These are phyloP conservation scores for Blumeria graminis DNA, from an alignment of 2,329 filamentous ascomycete species.

Conservation along the genomic window DNA sequence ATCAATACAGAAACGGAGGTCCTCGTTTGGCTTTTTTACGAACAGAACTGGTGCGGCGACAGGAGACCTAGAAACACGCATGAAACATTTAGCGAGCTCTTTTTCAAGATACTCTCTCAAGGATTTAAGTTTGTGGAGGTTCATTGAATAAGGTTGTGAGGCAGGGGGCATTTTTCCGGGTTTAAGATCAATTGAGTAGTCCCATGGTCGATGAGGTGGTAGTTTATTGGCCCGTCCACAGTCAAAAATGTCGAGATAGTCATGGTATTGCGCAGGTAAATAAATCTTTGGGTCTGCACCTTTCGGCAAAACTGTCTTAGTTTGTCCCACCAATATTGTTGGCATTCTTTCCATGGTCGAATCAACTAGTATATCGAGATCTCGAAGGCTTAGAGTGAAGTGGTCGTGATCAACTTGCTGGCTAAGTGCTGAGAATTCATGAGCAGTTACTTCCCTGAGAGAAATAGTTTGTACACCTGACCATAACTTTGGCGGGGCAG, in stretches of 20 bases:
- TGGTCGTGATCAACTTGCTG: not conserved
- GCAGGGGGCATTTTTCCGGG: not conserved
- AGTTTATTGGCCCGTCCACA: not conserved
- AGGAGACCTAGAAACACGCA: not conserved
- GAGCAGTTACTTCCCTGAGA: not conserved
- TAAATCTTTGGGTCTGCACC: not conserved
- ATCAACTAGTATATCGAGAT: not conserved
- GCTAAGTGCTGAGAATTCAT: not conserved
- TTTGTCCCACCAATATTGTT: not conserved
- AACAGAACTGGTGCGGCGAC: not conserved
- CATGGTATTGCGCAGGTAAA: not conserved
- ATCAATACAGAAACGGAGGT: constrained; percentile 1
- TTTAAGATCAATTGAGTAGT: not conserved
- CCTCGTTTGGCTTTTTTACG: not conserved
- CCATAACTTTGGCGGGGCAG: no score
- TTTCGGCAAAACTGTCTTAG: not conserved
- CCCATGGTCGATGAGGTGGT: not conserved
- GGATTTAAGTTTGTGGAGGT: not conserved
- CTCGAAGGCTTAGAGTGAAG: not conserved
- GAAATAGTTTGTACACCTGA: no score
- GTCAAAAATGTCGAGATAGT: not conserved
- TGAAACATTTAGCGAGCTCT: not conserved
- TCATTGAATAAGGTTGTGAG: not conserved
- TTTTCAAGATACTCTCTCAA: not conserved
- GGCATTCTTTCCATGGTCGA: not conserved